Evolutionary conservation across 768 basidiomycete species (phyloP), one percentile per base, ranked within the genome.

Genomic region (Amanita rubescens): DNA sequence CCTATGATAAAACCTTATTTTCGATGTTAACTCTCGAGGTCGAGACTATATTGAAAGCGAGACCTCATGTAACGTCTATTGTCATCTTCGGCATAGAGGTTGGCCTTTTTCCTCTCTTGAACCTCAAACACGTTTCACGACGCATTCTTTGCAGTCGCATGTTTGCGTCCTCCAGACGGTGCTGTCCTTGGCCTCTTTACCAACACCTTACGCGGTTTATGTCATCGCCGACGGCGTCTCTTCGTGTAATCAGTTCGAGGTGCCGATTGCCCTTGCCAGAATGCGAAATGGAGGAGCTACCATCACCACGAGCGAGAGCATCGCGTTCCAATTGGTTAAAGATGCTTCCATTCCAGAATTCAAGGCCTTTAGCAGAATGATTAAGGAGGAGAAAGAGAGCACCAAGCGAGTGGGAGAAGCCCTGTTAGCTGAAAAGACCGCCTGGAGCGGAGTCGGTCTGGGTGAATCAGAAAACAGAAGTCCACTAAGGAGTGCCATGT

Each of bases 1-100:
- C 82, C 9, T 74, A 81, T 62, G 80, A 85, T 59, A 96, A 96
- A 66, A 81, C 83, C 0, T 76, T 80, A 49, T 96, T 97, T 72
- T 89, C 87, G 1, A 95, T 96, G 94, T 60, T 85, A 51, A 84
- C 82, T 0, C 78, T 85, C 5, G 80, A 89, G 32, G 78, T 94
- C 5, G 67, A 73, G 49, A 55, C 67, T 2, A 56, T 82, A 7
- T 71, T 95, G 49, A 62, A 65, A 19, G 59, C 73, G 5, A 75
- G 72, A 22, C 75, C 77, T 3, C 60, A 69, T 12, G 63, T 86
- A 54, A 74, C 75, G 37, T 81, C 79, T 6, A 71, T 93, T 43
- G 79, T 95, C 6, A 64, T 97, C 5, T 82, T 92, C 56, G 94
- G 94, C 14, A 93, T 95, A 48, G 94, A 95, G 77, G 92, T 89